These are phyloP conservation scores for Cordyceps fumosorosea DNA, from an alignment of 2,329 filamentous ascomycete species.

Conservation along the genomic window DNA sequence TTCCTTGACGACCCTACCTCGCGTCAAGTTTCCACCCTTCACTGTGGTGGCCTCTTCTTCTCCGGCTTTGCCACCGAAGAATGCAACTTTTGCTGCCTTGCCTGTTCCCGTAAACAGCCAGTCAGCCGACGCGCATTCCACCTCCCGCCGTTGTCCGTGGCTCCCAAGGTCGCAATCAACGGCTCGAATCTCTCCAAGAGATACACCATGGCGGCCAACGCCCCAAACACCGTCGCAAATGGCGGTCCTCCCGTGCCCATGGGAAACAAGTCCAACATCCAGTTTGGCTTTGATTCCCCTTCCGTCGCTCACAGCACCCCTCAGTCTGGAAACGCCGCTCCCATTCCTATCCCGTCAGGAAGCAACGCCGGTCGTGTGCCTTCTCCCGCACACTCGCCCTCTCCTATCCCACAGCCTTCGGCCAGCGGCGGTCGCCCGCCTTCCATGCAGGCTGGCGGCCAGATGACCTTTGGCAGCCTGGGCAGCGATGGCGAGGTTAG, in stretches of 20 bases:
- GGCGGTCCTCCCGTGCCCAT: conserved; percentile 48
- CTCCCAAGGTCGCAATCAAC: conserved; percentile 54
- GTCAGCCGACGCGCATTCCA: conserved; percentile 26
- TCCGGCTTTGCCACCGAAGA: conserved; percentile 8
- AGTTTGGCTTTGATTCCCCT: conserved; percentile 76
- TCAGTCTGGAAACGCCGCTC: conserved; percentile 47
- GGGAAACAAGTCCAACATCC: conserved; percentile 41
- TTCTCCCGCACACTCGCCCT: conserved; percentile 83
- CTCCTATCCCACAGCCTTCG: conserved; percentile 84
- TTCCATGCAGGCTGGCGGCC: conserved; percentile 60
- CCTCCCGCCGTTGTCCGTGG: conserved; percentile 59
- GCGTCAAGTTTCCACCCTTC: conserved; percentile 6
- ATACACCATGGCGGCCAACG: conserved; percentile 86
- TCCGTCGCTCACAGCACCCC: conserved; percentile 62
- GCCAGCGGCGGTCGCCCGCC: conserved; percentile 82
- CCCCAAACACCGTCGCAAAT: conserved; percentile 69
- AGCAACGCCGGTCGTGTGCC: conserved; percentile 62
- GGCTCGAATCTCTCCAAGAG: conserved; percentile 76
- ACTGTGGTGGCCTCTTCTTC: conserved; percentile 2
- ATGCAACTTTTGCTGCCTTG: conserved; percentile 11
- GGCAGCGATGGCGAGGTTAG: conserved; percentile 75
- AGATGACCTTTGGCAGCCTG: conserved; percentile 78
- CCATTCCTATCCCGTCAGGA: conserved; percentile 57
- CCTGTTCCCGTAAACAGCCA: conserved; percentile 11
- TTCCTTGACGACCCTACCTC: not conserved